Evolutionary conservation across 345 rosid species (phyloP).

Genomic region (Orychophragmus violaceus): DNA sequence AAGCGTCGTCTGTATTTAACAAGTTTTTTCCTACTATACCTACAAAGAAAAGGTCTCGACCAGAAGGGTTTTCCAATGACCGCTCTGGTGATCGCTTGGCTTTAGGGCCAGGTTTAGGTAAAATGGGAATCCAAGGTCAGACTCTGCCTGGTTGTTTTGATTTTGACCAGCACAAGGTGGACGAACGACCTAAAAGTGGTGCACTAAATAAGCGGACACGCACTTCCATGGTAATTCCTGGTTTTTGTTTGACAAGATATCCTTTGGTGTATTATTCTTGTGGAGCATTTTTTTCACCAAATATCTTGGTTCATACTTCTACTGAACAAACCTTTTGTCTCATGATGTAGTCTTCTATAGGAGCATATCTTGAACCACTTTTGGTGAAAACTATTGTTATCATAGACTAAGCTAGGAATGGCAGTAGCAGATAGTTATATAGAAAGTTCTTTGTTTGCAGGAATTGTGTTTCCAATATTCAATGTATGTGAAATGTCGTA

Average conservation of each 20-base stretch:
- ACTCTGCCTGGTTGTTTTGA: conserved; percentile 50
- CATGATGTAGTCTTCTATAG: conserved; percentile 1
- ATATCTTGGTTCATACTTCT: background rate
- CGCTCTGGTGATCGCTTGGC: conserved; percentile 43
- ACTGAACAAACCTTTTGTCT: background rate
- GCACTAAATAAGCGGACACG: conserved; percentile 87
- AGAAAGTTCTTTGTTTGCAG: background rate
- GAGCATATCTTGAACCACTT: background rate
- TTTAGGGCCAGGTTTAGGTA: conserved; percentile 51
- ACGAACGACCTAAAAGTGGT: conserved; percentile 59
- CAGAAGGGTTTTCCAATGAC: conserved; percentile 59
- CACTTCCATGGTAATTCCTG: conserved; percentile 73
- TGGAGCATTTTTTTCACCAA: conserved; percentile 1
- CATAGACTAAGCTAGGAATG: background rate
- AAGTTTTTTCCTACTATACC: conserved; percentile 63
- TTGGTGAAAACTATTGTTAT: background rate
- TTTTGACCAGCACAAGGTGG: conserved; percentile 63
- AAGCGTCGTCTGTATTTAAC: conserved; percentile 75
- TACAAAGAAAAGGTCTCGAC: conserved; percentile 81
- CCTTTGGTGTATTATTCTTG: background rate
- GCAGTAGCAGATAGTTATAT: background rate
- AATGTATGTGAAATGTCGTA: background rate
- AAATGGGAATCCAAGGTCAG: conserved; percentile 71
- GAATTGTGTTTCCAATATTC: conserved; percentile 1
- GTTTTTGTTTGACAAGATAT: conserved; percentile 40